phyloP scores from a whole-genome alignment of 495 filamentous ascomycete genomes.

The Podospora anserina region DNA sequence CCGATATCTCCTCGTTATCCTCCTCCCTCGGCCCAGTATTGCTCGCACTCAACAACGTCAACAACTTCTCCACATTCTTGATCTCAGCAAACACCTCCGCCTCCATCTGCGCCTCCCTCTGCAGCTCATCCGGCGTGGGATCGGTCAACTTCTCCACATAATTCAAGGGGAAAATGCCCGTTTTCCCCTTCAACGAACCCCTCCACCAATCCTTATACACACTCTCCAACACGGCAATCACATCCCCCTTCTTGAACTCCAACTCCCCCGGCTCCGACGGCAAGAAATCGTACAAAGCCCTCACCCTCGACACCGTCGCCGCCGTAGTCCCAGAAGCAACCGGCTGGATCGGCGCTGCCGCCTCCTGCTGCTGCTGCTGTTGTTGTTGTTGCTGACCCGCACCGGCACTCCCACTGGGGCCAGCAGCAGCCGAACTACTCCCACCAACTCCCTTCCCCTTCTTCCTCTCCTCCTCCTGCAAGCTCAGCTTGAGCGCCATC shows the following conservation, averaged over 20 bases:
- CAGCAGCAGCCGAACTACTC: conserved; percentile 28
- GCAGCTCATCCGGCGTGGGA: conserved; percentile 89
- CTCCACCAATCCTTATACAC: conserved; percentile 99
- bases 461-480: conserved; percentile 72
- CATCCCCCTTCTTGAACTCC: conserved; percentile 93
- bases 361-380: conserved; percentile 24
- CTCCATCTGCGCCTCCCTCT: conserved; percentile 96
- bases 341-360: conserved; percentile 39
- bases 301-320: conserved; percentile 92
- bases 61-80: conserved; percentile 95
- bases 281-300: conserved; percentile 90
- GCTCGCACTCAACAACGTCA: conserved; percentile 91
- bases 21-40: conserved; percentile 80
- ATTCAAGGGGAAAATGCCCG: conserved; percentile 96
- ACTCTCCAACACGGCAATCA: conserved; percentile 94
- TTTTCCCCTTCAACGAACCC: conserved; percentile 87
- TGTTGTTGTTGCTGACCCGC: conserved; percentile 15
- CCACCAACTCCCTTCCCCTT: conserved; percentile 32
- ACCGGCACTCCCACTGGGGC: conserved; percentile 10
- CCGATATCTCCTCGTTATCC: conserved; percentile 90
- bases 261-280: conserved; percentile 92
- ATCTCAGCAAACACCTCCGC: conserved; percentile 97
- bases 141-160: conserved; percentile 97
- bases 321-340: conserved; percentile 69
- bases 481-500: conserved; percentile 87